Base-by-base conservation (phyloP, 495 filamentous ascomycete species). In the Alectoria sarmentosa region DNA sequence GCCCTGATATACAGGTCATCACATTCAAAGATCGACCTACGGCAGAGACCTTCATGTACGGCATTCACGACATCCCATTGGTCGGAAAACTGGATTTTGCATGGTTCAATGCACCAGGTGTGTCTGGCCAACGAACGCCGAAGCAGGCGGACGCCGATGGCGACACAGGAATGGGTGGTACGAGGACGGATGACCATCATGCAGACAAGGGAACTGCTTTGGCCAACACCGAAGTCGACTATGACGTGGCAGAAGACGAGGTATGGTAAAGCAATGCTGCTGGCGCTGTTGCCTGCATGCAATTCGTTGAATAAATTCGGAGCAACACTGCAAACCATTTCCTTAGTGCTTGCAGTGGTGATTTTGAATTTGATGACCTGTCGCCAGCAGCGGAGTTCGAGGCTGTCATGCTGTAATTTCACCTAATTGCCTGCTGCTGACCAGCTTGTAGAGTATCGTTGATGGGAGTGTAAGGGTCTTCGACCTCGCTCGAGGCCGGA, bases 11-110 rank as follows among this genome's bases (percentile, higher is more conserved):
- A 32, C 72, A 88, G 73, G 66, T 89, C 73, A 83, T 98, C 62
- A 83, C 83, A 3, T 98, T 98, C 74, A 92, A 90, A 68, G 91
- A 98, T 69, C 88, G 94, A 49, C 92, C 88, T 69, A 88, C 88
- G 10, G 94, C 92, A 19, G 93, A 97, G 75, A 89, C 89, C 71
- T 89, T 93, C 73, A 86, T 91, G 78, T 84, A 85, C 73, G 78
- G 83, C 48, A 75, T 82, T 7, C 84, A 83, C 62, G 80, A 86
- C 56, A 88, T 96, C 61, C 86, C 90, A 3, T 82, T 83, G 21
- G 80, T 96, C 32, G 91, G 90, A 49, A 87, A 88, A 64, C 79
- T 96, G 32, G 86, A 94, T 60, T 76, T 91, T 30, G 72, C 81
- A 19, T 98, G 94, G 94, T 79, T 88, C 46, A 69, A 69, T 38